Evolutionary conservation across 768 basidiomycete genomes (phyloP), one percentile per base, ranked within the genome.

Genomic region (Leucocoprinus leucothites): DNA sequence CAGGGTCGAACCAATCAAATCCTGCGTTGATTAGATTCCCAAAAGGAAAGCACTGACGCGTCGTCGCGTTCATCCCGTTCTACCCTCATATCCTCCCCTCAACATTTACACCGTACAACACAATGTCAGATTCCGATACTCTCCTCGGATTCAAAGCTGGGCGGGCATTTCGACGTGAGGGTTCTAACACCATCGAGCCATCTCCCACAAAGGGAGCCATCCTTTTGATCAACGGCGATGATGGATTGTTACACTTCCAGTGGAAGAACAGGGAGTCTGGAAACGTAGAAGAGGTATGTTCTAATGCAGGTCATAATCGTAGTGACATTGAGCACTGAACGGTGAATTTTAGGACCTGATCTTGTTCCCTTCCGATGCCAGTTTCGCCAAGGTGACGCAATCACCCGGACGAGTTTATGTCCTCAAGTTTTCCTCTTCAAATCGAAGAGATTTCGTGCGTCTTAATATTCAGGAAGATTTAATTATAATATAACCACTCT

Each of bases 381-480:
- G 78, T 0, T 92, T 97, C 65, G 77, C 78, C 61, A 87, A 85
- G 68, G 87, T 95, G 9, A 57, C 80, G 1, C 82, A 91, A 63
- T 80, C 87, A 6, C 48, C 63, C 9, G 91, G 89, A 5, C 76
- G 92, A 58, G 84, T 87, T 3, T 92, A 90, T 62, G 90, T 95
- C 58, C 86, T 96, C 67, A 92, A 90, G 71, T 96, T 97, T 74
- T 86, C 88, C 0, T 93, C 90, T 19, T 95, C 93, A 13, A 82
- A 92, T 66, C 89, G 92, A 65, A 82, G 85, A 58, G 89, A 94
- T 68, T 96, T 97, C 68, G 94, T 95, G 64, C 31, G 59, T 59
- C 9, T 57, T 2, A 9, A 38, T 13, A n/a, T 4, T n/a, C 16
- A n/a, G n/a, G n/a, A n/a, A n/a, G n/a, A n/a, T n/a, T n/a, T n/a